Base-by-base conservation (phyloP, 1,284 basidiomycete genomes). In the Blastosporella zonata region DNA sequence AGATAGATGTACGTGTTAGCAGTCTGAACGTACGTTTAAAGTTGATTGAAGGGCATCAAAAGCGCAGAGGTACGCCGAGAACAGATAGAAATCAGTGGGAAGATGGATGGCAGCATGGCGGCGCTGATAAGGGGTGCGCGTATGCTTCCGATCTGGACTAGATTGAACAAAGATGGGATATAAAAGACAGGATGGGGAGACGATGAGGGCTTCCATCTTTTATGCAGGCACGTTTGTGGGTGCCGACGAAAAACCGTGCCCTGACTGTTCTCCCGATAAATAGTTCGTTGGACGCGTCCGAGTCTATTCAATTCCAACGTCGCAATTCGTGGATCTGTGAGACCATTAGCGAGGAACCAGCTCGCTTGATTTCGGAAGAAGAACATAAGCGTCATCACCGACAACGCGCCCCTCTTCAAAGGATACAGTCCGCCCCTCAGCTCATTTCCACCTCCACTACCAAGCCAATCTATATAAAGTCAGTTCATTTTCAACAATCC, bases 391-490 rank as follows among this genome's bases (percentile, higher is more conserved):
- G 81, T 69, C 82, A 82, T 71, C 81, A 82, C 67, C 75, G 70
- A 59, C 74, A 76, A 48, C 72, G 74, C 53, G 59, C 69, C 20
- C 67, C 69, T 43, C 66, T 73, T 55, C 54, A 67, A 50, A 71
- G 77, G 53, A 69, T 72, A 47, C 57, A 67, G 56, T 78, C 80
- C 50, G 72, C 76, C 49, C 81, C 81, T 50, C 72, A 74, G 57
- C 77, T 84, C 62, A 77, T 84, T 64, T 84, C 80, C 47, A 82
- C 82, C 50, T 77, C 68, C 56, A 83, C 82, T 49, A 81, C 82
- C 51, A 67, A 71, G 31, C 83, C 83, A 49, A 64, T 84, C 57
- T 72, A 84, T 65, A 81, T 83, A 49, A 69, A 59, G 72, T 75
- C 59, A 60, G 69, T 68, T 57, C 40, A 34, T 54, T 48, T 43